Evolutionary conservation across 306 rosid species (phyloP).

Genomic region (Quercus glauca): DNA sequence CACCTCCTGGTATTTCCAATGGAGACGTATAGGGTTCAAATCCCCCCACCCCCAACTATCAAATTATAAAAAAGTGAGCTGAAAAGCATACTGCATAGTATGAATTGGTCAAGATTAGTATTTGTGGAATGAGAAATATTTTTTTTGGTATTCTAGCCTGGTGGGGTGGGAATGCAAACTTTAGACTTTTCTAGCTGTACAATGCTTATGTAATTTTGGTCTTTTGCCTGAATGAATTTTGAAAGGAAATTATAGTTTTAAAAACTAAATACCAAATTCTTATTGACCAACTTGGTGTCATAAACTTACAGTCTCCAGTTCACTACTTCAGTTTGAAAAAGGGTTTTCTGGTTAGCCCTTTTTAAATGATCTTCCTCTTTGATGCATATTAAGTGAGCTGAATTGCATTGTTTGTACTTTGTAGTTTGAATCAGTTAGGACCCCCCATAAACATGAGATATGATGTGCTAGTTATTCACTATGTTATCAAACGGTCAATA

Average conservation of each 20-base stretch:
- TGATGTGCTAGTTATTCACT: background rate
- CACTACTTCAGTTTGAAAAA: background rate
- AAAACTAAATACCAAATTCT: background rate
- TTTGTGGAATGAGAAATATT: background rate
- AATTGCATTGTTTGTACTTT: background rate
- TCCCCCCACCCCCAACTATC: too few species aligned
- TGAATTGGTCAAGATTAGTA: background rate
- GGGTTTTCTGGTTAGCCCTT: background rate
- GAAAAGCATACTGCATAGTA: background rate
- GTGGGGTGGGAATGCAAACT: background rate
- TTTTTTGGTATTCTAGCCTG: background rate
- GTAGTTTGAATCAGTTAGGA: background rate
- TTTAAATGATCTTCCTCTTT: background rate
- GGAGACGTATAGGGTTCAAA: too few species aligned
- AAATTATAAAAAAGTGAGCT: background rate
- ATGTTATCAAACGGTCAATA: background rate
- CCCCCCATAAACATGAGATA: background rate
- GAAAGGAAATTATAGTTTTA: background rate
- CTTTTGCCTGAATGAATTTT: background rate
- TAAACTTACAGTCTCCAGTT: background rate
- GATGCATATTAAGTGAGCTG: background rate
- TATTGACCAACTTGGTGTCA: background rate
- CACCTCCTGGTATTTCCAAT: too few species aligned
- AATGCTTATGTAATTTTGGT: background rate
- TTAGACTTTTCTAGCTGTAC: background rate